Conservation (phyloP, 2,329 filamentous ascomycete genomes). For the Alternaria sp. region DNA sequence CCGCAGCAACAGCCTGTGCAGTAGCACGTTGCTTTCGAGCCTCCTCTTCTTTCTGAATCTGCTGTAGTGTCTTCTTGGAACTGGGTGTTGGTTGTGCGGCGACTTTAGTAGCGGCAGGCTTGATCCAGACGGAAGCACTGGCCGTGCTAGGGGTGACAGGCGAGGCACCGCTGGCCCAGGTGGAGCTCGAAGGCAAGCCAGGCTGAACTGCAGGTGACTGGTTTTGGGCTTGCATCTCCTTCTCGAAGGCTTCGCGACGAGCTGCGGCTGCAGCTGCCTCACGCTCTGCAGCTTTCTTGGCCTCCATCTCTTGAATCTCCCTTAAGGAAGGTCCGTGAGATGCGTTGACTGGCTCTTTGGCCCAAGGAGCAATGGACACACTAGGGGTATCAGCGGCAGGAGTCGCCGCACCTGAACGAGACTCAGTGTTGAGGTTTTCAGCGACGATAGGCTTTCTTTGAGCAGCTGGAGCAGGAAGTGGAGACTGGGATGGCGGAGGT, state of each 20-base stretch:
- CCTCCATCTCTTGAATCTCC: conserved; percentile 96
- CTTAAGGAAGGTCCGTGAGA: conserved; percentile 90
- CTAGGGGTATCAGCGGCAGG: conserved; percentile 70
- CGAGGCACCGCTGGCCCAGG: conserved; percentile 79
- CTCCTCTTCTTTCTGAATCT: conserved; percentile 97
- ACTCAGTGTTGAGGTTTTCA: conserved; percentile 71
- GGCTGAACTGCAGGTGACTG: conserved; percentile 68
- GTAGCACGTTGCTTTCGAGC: conserved; percentile 79
- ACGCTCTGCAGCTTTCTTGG: conserved; percentile 87
- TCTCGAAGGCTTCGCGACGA: conserved; percentile 80
- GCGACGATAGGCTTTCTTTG: conserved; percentile 88
- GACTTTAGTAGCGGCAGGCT: conserved; percentile 62
- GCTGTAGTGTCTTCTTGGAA: conserved; percentile 87
- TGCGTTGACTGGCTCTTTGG: conserved; percentile 76
- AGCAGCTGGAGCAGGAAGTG: conserved; percentile 86
- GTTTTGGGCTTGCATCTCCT: conserved; percentile 74
- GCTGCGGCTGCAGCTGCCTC: conserved; percentile 82
- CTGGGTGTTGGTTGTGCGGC: conserved; percentile 49
- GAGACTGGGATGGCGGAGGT: conserved; percentile 77
- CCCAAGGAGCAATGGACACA: conserved; percentile 90
- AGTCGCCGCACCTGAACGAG: conserved; percentile 79
- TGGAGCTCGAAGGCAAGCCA: conserved; percentile 85
- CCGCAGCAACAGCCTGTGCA: conserved; percentile 58
- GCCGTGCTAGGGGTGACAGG: conserved; percentile 67
- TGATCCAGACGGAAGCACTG: conserved; percentile 68